phyloP scores from a whole-genome alignment of 768 basidiomycete species.

The Lactifluus volemus region DNA sequence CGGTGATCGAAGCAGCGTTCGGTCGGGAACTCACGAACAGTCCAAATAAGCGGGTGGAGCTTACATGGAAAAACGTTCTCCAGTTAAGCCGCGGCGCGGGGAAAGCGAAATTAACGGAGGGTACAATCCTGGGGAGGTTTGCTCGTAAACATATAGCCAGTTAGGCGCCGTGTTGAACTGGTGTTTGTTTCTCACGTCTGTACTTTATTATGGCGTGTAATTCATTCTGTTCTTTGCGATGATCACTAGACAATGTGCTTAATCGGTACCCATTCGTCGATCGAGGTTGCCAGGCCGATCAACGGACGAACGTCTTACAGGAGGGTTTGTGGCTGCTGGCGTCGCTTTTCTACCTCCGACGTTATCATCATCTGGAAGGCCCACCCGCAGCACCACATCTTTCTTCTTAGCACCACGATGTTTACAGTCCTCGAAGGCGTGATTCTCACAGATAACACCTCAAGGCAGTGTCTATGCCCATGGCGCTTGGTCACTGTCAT shows the following conservation, averaged over 20 bases:
- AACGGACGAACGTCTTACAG: background rate
- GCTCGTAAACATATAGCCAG: background rate
- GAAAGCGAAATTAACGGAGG: constrained; percentile 1
- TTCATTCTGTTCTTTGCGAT: background rate
- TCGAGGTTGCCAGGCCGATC: background rate
- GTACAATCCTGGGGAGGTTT: background rate
- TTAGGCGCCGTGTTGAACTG: background rate
- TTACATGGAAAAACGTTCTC: constrained; percentile 21
- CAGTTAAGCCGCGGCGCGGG: constrained; percentile 33
- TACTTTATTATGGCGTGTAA: background rate
- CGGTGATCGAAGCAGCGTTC: constrained; percentile 4
- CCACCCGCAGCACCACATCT: too few species aligned
- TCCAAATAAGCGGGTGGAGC: constrained; percentile 8
- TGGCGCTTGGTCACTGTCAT: too few species aligned
- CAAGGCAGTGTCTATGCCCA: too few species aligned
- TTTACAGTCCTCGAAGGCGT: too few species aligned
- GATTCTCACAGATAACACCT: too few species aligned
- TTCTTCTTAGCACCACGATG: too few species aligned
- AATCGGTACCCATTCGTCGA: background rate
- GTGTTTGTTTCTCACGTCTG: background rate
- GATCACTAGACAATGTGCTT: background rate
- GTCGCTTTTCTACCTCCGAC: too few species aligned
- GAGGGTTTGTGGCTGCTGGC: too few species aligned
- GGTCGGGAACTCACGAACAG: constrained; percentile 19
- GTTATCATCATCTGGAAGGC: too few species aligned